Evolutionary conservation across 108 stramenopile species (phyloP).

Genomic region (Discostella pseudostelligera): DNA sequence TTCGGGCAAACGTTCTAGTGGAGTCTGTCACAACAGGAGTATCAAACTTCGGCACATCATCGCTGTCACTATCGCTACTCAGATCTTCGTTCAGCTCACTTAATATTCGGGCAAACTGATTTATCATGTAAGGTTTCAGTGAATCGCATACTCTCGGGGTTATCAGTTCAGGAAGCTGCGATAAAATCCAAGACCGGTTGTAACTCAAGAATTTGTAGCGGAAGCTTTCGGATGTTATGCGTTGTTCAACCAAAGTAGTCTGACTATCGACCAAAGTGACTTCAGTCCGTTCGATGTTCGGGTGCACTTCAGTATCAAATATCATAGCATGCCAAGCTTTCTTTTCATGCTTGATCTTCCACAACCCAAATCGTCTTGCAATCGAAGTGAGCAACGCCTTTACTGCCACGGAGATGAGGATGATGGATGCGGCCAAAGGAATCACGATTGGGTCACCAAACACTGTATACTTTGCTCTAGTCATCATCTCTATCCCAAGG

Average conservation of each 20-base stretch:
- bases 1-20: slow-evolving; percentile 59
- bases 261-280: slow-evolving; percentile 55
- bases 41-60: slow-evolving; percentile 61
- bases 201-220: slow-evolving; percentile 87
- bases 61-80: slow-evolving; percentile 65
- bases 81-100: slow-evolving; percentile 62
- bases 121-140: slow-evolving; percentile 74
- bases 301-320: slow-evolving; percentile 19
- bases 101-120: slow-evolving; percentile 72
- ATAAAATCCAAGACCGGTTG: slow-evolving; percentile 78
- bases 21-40: slow-evolving; percentile 54
- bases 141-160: slow-evolving; percentile 75
- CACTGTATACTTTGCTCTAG: slow-evolving; percentile 65
- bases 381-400: slow-evolving; percentile 47
- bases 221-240: slow-evolving; percentile 75
- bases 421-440: slow-evolving; percentile 41
- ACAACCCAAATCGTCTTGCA: slow-evolving; percentile 60
- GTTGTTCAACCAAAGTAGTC: slow-evolving; percentile 72
- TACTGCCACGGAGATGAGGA: slow-evolving; percentile 33
- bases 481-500: slow-evolving; percentile 74
- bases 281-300: slow-evolving; percentile 47
- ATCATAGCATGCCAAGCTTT: slow-evolving; percentile 57
- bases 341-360: slow-evolving; percentile 72
- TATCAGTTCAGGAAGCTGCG: slow-evolving; percentile 73
- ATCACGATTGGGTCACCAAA: slow-evolving; percentile 76